A percentile compares a stretch with the other conserved stretches of the same genome.
These are phyloP conservation scores for Beta vulgaris DNA, from an alignment of 148 eudicot genomes.

Conservation along the genomic window DNA sequence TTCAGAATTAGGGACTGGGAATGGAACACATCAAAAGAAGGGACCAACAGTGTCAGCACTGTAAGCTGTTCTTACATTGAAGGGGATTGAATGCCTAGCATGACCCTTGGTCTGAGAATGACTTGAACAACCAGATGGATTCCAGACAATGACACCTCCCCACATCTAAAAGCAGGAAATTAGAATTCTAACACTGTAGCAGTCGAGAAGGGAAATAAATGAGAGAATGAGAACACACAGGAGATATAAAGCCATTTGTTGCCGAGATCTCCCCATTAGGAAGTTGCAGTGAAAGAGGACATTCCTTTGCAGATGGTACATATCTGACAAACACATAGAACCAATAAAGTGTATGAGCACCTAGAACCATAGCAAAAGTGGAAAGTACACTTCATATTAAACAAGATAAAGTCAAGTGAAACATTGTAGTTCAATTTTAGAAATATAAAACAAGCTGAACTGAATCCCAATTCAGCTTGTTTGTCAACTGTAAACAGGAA, in stretches of 20 bases:
- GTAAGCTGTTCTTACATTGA: slow-evolving; percentile 49
- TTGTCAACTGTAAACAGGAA: background rate
- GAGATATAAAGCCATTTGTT: slow-evolving; percentile 94
- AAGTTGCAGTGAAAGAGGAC: slow-evolving; percentile 85
- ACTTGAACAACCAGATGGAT: slow-evolving; percentile 65
- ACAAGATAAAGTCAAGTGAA: no score
- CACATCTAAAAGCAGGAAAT: slow-evolving; percentile 64
- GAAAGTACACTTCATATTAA: background rate
- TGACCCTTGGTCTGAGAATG: slow-evolving; percentile 35
- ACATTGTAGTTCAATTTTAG: no score
- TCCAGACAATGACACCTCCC: slow-evolving; percentile 97
- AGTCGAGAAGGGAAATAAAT: slow-evolving; percentile 3
- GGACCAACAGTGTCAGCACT: background rate
- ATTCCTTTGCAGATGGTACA: slow-evolving; percentile 81
- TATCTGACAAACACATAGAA: slow-evolving; percentile 47
- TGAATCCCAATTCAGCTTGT: background rate
- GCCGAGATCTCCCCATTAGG: slow-evolving; percentile 72
- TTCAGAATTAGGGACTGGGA: background rate
- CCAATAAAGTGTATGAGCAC: background rate
- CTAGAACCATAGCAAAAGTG: slow-evolving; percentile 16
- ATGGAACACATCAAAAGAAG: background rate
- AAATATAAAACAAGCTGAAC: no score
- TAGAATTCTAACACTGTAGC: slow-evolving; percentile 1
- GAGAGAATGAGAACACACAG: slow-evolving; percentile 46
- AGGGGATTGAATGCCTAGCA: slow-evolving; percentile 45